Base-by-base conservation (phyloP, 352 stramenopile species). In the Globisporangium yorkense region DNA sequence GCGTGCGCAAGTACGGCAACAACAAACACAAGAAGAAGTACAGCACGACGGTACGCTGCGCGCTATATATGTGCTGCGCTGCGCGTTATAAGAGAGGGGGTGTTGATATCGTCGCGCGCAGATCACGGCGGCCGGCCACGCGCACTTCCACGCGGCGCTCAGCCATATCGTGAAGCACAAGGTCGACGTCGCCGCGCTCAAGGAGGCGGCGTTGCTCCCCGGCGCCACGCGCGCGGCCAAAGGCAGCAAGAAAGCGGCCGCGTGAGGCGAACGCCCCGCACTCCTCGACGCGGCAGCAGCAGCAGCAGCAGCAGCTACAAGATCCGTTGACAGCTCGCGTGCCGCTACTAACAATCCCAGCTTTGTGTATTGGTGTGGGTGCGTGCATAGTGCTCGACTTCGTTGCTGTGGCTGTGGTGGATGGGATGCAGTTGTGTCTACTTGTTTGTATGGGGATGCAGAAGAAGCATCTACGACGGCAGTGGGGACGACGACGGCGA, bases 21-120 rank as follows among this genome's bases (percentile, higher is more conserved):
- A 94, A 94, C 66, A 85, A 85, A 67, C 81, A 92, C 76, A 94
- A 94, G 78, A 77, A 74, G 63, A 94, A 94, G 68, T 84, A 81
- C 67, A 90, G 81, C 64, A 84, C 84, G 9, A 70, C 80, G 64
- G 84, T 90, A 67, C 37, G 67, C 9, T 49, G n/a, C 24, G 50
- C 47, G 24, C 24, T 51, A 0, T 9, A 35, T 9, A 10, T 7
- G 5, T 35, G 31, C 5, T 35, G 8, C 31, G 31, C 8, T 35
- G 31, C 5, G 31, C 5, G 4, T 10, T 7, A 35, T 7, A 9
- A 35, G 31, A 1, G 35, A 15, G 35, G 35, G 12, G 10, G 35
- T 6, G 33, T 37, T 37, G 6, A 6, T 12, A 37, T 18, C 37
- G 37, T 18, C 37, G 41, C 18, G 16, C 47, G 40, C 54, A 91